Evolutionary conservation across 2,329 filamentous ascomycete genomes (phyloP), one percentile per base, ranked within the genome.

Genomic region (Fusarium sacchari): DNA sequence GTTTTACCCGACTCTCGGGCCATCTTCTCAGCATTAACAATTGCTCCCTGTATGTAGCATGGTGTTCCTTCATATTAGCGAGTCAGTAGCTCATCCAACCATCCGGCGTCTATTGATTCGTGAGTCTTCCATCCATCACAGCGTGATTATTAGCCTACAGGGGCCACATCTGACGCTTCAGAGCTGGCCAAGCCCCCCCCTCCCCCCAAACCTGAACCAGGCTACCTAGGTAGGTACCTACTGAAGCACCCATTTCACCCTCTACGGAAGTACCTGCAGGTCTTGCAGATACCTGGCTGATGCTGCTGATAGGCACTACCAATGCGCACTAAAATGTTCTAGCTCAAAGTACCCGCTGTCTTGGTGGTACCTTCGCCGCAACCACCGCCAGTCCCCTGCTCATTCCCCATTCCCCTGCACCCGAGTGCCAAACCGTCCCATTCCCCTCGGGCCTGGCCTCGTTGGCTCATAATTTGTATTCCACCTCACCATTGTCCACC

Each of bases 191-290:
- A 75, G 72, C 28, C 59, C 72, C 67, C 69, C 69, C 71, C 39
- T 13, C 60, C 70, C 71, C 69, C 75, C 30, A 36, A 73, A 78
- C 76, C 74, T 78, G 76, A 78, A 78, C 75, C 73, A 78, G 72
- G 69, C 74, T 78, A 32, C 30, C 30, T 32, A 32, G n/a, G n/a
- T n/a, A 32, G 30, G 30, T 32, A 28, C 28, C 28, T 28, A 77
- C 74, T 55, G 47, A 63, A 56, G 49, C 62, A 63, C 60, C 60
- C 65, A 65, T 46, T 72, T 73, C 70, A 74, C 76, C 64, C 62
- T 74, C 63, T 55, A n/a, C 30, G 42, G 53, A 75, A 59, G 76
- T 78, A 77, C 57, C 64, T 69, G 47, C 40, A 50, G 49, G 57
- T 58, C 64, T 56, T 34, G 46, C 43, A 26, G 64, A 64, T 75